These are phyloP conservation scores for Penicillium olsonii DNA, from an alignment of 2,329 filamentous ascomycete species.

Conservation along the genomic window DNA sequence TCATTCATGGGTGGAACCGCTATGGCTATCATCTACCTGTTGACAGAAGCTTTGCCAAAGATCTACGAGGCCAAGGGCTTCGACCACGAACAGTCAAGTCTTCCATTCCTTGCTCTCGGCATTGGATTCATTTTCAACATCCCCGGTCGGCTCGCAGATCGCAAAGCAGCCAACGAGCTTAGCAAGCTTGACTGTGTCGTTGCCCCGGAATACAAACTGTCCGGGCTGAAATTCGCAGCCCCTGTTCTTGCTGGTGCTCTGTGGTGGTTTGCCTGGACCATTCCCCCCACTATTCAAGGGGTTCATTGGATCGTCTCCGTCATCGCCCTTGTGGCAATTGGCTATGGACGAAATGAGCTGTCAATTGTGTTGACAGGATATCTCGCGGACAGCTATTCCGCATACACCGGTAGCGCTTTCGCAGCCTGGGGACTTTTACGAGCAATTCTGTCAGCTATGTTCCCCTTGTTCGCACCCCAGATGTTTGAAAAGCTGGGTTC, in stretches of 20 bases:
- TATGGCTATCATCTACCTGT: slow-evolving; percentile 50
- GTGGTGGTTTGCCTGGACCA: background rate
- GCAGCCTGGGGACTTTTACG: slow-evolving; percentile 13
- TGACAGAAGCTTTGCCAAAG: slow-evolving; percentile 35
- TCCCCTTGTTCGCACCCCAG: slow-evolving; percentile 12
- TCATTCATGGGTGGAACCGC: slow-evolving; percentile 43
- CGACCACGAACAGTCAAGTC: slow-evolving; percentile 32
- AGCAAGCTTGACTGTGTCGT: background rate
- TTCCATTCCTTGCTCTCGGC: slow-evolving; percentile 43
- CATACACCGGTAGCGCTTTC: slow-evolving; percentile 17
- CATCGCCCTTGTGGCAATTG: background rate
- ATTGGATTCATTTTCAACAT: slow-evolving; percentile 33
- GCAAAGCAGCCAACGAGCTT: background rate
- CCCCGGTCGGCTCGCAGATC: background rate
- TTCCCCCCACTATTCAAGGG: background rate
- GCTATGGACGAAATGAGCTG: slow-evolving; percentile 1
- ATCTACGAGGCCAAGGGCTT: slow-evolving; percentile 43
- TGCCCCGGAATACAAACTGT: background rate
- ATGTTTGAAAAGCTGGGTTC: slow-evolving; percentile 10
- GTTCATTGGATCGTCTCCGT: background rate
- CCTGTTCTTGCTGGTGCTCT: background rate
- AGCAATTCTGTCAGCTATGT: slow-evolving; percentile 7
- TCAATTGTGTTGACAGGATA: slow-evolving; percentile 8
- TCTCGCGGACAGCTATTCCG: slow-evolving; percentile 19
- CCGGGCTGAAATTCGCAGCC: background rate